Conservation (phyloP, 2,329 filamentous ascomycete genomes). For the Hymenoscyphus fructigenus region DNA sequence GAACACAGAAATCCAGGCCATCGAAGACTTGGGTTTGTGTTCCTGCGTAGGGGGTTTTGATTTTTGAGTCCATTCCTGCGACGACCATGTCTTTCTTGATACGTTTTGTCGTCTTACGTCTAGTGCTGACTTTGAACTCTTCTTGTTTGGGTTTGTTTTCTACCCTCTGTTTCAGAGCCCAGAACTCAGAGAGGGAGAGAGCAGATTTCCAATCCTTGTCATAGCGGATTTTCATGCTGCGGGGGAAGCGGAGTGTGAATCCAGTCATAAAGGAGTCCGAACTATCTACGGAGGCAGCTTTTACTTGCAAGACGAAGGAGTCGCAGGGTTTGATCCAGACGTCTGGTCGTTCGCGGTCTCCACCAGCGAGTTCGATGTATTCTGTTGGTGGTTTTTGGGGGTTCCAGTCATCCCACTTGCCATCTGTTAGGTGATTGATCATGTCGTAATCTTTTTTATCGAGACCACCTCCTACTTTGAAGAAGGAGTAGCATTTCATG, state of each 20-base stretch:
- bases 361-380: slow-evolving; percentile 79
- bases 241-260: slow-evolving; percentile 83
- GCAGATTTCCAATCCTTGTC: slow-evolving; percentile 84
- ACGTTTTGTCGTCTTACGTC: slow-evolving; percentile 55
- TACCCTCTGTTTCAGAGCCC: slow-evolving; percentile 65
- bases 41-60: slow-evolving; percentile 53
- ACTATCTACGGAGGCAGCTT: slow-evolving; percentile 74
- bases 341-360: slow-evolving; percentile 77
- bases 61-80: slow-evolving; percentile 62
- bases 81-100: slow-evolving; percentile 70
- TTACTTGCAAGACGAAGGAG: slow-evolving; percentile 83
- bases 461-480: slow-evolving; percentile 96
- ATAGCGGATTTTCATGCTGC: slow-evolving; percentile 77
- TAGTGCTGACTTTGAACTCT: slow-evolving; percentile 73
- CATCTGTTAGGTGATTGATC: slow-evolving; percentile 80
- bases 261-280: slow-evolving; percentile 77
- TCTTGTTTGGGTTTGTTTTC: slow-evolving; percentile 70
- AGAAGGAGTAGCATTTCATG: slow-evolving; percentile 89
- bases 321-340: slow-evolving; percentile 90
- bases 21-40: slow-evolving; percentile 67
- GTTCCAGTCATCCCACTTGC: slow-evolving; percentile 90
- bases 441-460: slow-evolving; percentile 79
- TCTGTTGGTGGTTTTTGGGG: slow-evolving; percentile 69
- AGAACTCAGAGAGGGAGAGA: slow-evolving; percentile 75
- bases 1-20: slow-evolving; percentile 76